phyloP scores from a whole-genome alignment of 2,329 filamentous ascomycete genomes.

The Botryosphaeria dothidea region DNA sequence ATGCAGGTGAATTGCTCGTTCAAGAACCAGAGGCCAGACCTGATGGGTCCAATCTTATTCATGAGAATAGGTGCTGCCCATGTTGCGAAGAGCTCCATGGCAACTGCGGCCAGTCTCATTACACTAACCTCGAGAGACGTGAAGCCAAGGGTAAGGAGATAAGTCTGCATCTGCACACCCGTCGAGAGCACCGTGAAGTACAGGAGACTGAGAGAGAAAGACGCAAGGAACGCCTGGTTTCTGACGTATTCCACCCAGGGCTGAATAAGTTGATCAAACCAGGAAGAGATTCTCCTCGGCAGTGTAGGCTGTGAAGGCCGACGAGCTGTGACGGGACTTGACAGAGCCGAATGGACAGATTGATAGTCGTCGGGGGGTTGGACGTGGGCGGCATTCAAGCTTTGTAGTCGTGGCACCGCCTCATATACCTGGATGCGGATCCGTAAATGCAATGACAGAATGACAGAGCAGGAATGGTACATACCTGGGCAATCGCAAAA shows the following conservation, averaged over 20 bases:
- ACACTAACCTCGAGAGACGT: conserved; percentile 55
- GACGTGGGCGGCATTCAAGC: neutral
- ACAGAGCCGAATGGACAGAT: neutral
- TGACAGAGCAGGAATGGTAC: conserved; percentile 27
- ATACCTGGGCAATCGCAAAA: conserved; percentile 48
- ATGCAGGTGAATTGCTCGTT: conserved; percentile 34
- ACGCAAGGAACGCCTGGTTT: conserved; percentile 61
- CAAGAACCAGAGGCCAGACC: conserved; percentile 71
- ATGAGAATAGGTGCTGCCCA: conserved; percentile 61
- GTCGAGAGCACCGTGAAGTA: conserved; percentile 55
- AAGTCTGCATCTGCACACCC: conserved; percentile 64
- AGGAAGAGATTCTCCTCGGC: neutral
- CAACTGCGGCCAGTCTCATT: conserved; percentile 54
- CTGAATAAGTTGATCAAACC: neutral
- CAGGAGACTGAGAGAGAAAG: conserved; percentile 59
- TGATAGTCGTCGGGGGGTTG: neutral
- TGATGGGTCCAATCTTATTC: conserved; percentile 50
- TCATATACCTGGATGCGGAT: conserved; percentile 48
- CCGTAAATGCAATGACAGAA: neutral
- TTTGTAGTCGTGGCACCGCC: conserved; percentile 23
- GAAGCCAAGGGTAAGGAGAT: conserved; percentile 57
- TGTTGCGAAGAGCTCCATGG: conserved; percentile 62
- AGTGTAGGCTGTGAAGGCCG: neutral
- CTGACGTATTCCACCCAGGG: conserved; percentile 20
- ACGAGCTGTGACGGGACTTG: neutral